phyloP scores from a whole-genome alignment of 306 rosid genomes.

The Rubus idaeus region DNA sequence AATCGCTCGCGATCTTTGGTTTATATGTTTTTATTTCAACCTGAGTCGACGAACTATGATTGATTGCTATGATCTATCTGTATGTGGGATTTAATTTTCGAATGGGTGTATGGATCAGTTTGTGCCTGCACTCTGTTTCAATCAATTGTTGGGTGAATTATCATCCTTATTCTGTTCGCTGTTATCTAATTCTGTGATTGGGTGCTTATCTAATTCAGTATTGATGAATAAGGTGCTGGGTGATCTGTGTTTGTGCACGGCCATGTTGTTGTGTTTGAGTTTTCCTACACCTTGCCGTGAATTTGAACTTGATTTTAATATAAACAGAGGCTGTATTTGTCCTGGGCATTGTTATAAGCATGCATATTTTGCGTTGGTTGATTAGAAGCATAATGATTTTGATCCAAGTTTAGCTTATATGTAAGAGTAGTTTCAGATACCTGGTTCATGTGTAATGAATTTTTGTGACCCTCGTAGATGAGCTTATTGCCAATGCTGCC shows the following conservation, averaged over 20 bases:
- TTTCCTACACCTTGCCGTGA: background rate
- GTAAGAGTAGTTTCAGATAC: too few species aligned
- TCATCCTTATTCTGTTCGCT: background rate
- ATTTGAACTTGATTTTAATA: background rate
- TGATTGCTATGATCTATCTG: background rate
- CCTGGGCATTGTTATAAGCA: background rate
- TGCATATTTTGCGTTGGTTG: background rate
- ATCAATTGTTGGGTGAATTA: background rate
- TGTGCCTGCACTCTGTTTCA: background rate
- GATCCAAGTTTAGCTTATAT: background rate
- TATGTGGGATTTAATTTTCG: background rate
- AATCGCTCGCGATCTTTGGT: background rate
- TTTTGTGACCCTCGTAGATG: constrained; percentile 51
- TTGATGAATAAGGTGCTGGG: background rate
- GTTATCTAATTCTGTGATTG: background rate
- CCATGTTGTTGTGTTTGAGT: background rate
- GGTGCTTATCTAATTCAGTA: background rate
- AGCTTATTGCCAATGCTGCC: constrained; percentile 78
- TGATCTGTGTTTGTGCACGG: background rate
- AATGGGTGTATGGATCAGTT: background rate
- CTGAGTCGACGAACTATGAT: background rate
- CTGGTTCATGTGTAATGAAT: too few species aligned
- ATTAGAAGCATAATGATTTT: background rate
- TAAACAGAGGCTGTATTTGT: background rate
- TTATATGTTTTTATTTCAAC: background rate